These are phyloP conservation scores for Pelargonium cotyledonis DNA, from an alignment of 441 rosid genomes.

Conservation along the genomic window DNA sequence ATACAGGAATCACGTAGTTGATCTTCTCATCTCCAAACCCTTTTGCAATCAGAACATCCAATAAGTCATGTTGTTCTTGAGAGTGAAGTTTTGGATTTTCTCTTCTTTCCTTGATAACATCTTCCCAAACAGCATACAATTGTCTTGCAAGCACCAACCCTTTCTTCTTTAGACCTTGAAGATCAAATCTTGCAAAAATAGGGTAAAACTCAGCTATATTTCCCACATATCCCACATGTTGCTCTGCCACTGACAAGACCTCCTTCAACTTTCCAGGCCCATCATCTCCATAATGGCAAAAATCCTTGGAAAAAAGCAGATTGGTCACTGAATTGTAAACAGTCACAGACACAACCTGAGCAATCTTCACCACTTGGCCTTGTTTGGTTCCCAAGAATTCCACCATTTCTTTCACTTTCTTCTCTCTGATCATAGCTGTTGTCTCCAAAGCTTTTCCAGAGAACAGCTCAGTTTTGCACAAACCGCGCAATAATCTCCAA, in stretches of 20 bases:
- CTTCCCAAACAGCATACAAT: slow-evolving; percentile 20
- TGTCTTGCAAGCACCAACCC: not conserved
- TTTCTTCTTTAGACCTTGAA: slow-evolving; percentile 19
- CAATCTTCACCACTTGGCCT: slow-evolving; percentile 17
- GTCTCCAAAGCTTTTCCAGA: slow-evolving; percentile 16
- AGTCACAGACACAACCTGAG: slow-evolving; percentile 16
- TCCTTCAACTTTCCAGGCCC: slow-evolving; percentile 11
- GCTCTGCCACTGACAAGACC: not conserved
- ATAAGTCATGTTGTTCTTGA: slow-evolving; percentile 16
- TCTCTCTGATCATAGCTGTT: slow-evolving; percentile 19
- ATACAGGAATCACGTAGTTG: slow-evolving; percentile 24
- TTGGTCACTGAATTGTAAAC: slow-evolving; percentile 13
- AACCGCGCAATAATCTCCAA: slow-evolving; percentile 21
- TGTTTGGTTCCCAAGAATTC: slow-evolving; percentile 15
- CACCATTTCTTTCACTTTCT: slow-evolving; percentile 21
- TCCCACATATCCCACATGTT: slow-evolving; percentile 10
- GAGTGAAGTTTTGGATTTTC: slow-evolving; percentile 3
- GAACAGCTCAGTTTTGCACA: slow-evolving; percentile 22
- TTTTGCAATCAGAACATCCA: slow-evolving; percentile 26
- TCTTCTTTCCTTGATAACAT: slow-evolving; percentile 20
- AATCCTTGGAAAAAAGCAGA: slow-evolving; percentile 17
- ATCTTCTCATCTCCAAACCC: slow-evolving; percentile 29
- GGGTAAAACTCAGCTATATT: slow-evolving; percentile 29
- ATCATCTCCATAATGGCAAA: slow-evolving; percentile 17
- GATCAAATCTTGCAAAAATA: slow-evolving; percentile 17